Percentiles rank a stretch among this genome's conserved stretches.
These are phyloP conservation scores for Podospora fimiseda DNA, from an alignment of 495 filamentous ascomycete species.

Conservation along the genomic window DNA sequence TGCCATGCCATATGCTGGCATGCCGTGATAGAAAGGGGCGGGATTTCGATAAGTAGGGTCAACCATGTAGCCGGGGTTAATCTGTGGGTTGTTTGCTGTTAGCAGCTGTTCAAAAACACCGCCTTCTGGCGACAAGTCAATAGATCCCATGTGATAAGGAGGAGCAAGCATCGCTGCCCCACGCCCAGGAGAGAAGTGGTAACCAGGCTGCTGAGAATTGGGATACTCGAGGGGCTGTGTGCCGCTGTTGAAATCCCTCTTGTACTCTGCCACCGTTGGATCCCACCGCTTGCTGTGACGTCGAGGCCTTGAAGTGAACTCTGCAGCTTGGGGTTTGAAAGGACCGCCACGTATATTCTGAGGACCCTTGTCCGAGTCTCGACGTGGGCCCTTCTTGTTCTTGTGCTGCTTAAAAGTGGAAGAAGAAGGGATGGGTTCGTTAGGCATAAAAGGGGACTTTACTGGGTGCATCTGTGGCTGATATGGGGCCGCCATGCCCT, in stretches of 20 bases:
- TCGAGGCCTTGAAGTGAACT: constrained; percentile 25
- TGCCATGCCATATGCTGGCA: too few relatives aligned
- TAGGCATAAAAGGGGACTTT: constrained; percentile 52
- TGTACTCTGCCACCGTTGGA: constrained; percentile 16
- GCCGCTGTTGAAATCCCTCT: too few relatives aligned
- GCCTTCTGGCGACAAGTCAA: constrained; percentile 62
- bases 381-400: constrained; percentile 35
- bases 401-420: constrained; percentile 26
- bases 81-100: constrained; percentile 54
- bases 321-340: constrained; percentile 21
- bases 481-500: constrained; percentile 50
- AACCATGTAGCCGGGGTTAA: constrained; percentile 26
- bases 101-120: constrained; percentile 70
- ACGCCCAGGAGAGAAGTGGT: constrained; percentile 25
- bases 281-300: constrained; percentile 39
- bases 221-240: constrained; percentile 19
- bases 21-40: constrained; percentile 25
- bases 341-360: constrained; percentile 27
- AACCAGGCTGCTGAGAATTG: constrained; percentile 19
- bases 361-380: constrained; percentile 40
- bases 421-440: constrained; percentile 20
- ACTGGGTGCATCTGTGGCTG: constrained; percentile 54
- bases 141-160: constrained; percentile 23
- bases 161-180: constrained; percentile 31
- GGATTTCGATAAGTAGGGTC: constrained; percentile 14